phyloP scores from a whole-genome alignment of 768 basidiomycete genomes.

The Lepiota venenata region DNA sequence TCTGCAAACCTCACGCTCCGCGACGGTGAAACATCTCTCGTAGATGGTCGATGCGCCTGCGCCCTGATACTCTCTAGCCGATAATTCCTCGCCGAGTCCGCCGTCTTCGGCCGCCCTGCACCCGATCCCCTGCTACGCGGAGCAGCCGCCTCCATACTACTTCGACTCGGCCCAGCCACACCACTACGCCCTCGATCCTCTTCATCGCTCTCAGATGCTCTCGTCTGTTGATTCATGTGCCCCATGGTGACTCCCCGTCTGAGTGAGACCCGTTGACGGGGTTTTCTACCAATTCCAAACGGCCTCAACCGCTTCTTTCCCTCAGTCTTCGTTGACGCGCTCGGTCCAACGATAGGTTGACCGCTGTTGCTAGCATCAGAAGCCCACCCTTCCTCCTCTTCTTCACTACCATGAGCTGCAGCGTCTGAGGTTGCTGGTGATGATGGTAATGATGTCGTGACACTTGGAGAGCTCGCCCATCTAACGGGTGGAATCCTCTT shows the following conservation, averaged over 20 bases:
- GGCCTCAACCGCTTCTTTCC: constrained; percentile 6
- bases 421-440: constrained; percentile 11
- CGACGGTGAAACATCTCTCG: constrained; percentile 42
- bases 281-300: constrained; percentile 5
- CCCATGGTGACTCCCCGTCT: neutral
- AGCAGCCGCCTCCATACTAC: constrained; percentile 7
- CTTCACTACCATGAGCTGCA: constrained; percentile 25
- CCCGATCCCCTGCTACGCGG: constrained; percentile 1
- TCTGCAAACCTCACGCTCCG: constrained; percentile 37
- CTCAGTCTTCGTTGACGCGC: constrained; percentile 11
- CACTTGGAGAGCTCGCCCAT: constrained; percentile 5
- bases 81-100: constrained; percentile 24
- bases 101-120: constrained; percentile 21
- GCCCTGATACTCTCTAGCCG: constrained; percentile 30
- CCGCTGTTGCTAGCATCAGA: constrained; percentile 47
- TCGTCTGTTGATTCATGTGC: neutral
- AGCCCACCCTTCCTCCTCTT: constrained; percentile 62
- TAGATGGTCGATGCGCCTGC: constrained; percentile 24
- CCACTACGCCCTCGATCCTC: constrained; percentile 2
- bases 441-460: constrained; percentile 6
- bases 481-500: neutral
- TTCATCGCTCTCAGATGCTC: neutral
- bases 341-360: constrained; percentile 1
- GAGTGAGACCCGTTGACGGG: neutral
- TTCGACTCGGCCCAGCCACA: constrained; percentile 9